Conservation (phyloP, 1,284 basidiomycete species). For the Rhodotorula mucilaginosa region DNA sequence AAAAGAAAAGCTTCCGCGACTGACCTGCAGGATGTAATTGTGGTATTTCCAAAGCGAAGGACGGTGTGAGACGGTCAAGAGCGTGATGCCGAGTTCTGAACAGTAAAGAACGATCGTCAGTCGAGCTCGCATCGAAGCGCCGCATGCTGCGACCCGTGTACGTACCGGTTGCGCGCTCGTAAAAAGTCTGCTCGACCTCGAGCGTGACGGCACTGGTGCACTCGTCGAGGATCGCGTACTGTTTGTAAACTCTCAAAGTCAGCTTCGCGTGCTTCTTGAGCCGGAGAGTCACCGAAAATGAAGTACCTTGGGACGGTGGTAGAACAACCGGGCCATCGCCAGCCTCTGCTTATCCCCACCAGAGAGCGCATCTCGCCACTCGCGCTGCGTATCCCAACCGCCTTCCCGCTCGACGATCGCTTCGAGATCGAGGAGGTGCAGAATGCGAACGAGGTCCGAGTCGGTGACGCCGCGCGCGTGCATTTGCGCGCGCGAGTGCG, state of each 20-base stretch:
- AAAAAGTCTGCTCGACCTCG: conserved; percentile 73
- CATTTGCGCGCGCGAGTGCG: conserved; percentile 78
- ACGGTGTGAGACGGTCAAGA: conserved; percentile 86
- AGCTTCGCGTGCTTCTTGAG: neutral
- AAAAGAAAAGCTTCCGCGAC: neutral
- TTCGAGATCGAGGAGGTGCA: conserved; percentile 81
- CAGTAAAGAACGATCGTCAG: no score
- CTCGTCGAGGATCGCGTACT: conserved; percentile 96
- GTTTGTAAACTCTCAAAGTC: neutral
- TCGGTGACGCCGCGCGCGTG: conserved; percentile 71
- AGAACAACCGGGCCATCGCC: conserved; percentile 95
- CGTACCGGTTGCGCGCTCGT: conserved; percentile 77
- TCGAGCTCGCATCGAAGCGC: no score
- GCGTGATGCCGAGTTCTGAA: conserved; percentile 71
- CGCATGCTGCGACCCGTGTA: neutral
- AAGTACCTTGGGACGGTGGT: conserved; percentile 82
- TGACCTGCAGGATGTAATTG: conserved; percentile 79
- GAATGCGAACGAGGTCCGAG: conserved; percentile 67
- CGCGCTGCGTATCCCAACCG: conserved; percentile 80
- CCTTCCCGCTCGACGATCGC: conserved; percentile 90
- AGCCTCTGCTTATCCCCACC: conserved; percentile 69
- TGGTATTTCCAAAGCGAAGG: conserved; percentile 94
- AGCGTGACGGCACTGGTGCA: conserved; percentile 91
- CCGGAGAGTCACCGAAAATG: neutral
- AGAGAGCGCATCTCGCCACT: conserved; percentile 90